Evolutionary conservation across 2,329 filamentous ascomycete species (phyloP).

Genomic region (Diaporthe helianthi): DNA sequence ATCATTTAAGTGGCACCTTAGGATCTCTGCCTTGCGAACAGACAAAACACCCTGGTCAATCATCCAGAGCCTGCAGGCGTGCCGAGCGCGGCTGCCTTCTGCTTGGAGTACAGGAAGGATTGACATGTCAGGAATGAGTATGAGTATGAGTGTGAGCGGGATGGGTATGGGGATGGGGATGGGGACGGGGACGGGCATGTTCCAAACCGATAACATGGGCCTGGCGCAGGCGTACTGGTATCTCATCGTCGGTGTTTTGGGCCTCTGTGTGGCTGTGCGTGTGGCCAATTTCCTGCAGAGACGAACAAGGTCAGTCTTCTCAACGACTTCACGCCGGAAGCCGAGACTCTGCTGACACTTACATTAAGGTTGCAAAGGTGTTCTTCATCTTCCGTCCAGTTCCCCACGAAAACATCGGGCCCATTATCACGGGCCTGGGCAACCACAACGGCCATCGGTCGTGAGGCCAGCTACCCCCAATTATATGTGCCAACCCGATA

Average conservation of each 20-base stretch:
- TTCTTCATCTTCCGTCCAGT: slow-evolving; percentile 50
- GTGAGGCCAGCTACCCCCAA: slow-evolving; percentile 65
- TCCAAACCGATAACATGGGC: slow-evolving; percentile 54
- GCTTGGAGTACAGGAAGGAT: slow-evolving; percentile 31
- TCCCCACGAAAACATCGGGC: slow-evolving; percentile 60
- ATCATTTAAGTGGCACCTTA: neutral
- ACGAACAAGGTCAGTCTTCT: slow-evolving; percentile 48
- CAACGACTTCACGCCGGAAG: neutral
- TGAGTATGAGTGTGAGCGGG: slow-evolving; percentile 44
- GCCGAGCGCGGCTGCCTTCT: neutral
- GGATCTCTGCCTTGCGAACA: neutral
- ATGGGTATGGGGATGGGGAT: slow-evolving; percentile 48
- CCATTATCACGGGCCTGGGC: slow-evolving; percentile 60
- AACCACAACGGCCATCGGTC: slow-evolving; percentile 62
- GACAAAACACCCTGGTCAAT: neutral
- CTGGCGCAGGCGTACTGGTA: slow-evolving; percentile 67
- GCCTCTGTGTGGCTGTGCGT: slow-evolving; percentile 49
- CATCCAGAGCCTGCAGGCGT: too few relatives aligned
- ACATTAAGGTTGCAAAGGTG: slow-evolving; percentile 57
- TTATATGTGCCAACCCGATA: slow-evolving; percentile 54
- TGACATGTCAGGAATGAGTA: slow-evolving; percentile 26
- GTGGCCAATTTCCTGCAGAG: slow-evolving; percentile 52
- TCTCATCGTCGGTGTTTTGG: slow-evolving; percentile 58
- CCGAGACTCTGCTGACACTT: neutral
- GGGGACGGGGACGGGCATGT: slow-evolving; percentile 48